Conservation (phyloP, 1,284 basidiomycete genomes). For the Trametes hirsuta region DNA sequence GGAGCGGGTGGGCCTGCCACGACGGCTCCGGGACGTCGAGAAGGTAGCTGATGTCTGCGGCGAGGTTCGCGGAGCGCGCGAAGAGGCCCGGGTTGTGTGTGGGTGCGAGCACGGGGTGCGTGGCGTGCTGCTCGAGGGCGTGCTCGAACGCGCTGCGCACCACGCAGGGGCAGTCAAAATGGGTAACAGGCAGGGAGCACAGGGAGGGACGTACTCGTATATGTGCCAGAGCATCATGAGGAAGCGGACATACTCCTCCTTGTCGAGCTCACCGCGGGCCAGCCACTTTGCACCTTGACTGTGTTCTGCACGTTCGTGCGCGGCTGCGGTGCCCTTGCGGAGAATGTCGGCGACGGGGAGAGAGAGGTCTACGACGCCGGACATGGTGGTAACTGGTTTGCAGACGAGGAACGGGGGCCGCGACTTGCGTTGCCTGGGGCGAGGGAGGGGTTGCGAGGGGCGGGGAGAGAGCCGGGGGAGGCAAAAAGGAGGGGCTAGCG, state of each 20-base stretch:
- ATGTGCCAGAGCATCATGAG: conserved; percentile 80
- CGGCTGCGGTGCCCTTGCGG: conserved; percentile 57
- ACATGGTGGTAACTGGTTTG: conserved; percentile 7
- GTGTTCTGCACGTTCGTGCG: conserved; percentile 65
- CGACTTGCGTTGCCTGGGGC: not conserved
- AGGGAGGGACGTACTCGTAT: conserved; percentile 62
- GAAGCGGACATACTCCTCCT: conserved; percentile 71
- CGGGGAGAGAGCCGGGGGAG: not conserved
- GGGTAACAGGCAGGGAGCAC: not conserved
- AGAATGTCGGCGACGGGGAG: conserved; percentile 53
- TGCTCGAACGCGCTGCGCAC: conserved; percentile 54
- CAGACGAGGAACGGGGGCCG: conserved; percentile 24
- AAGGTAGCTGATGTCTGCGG: conserved; percentile 69
- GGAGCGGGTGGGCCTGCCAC: conserved; percentile 61
- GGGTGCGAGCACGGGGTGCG: conserved; percentile 63
- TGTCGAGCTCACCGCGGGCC: conserved; percentile 60
- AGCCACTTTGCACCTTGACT: conserved; percentile 64
- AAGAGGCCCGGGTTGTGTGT: conserved; percentile 76
- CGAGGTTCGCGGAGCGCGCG: conserved; percentile 59
- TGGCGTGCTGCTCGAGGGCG: conserved; percentile 64
- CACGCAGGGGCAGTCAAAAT: not conserved
- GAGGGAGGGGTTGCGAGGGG: conserved; percentile 13
- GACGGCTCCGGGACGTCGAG: conserved; percentile 55
- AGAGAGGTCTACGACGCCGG: conserved; percentile 41
- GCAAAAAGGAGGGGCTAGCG: not conserved